Conservation (phyloP, 2,329 filamentous ascomycete species). For the Penicillium nordicum region DNA sequence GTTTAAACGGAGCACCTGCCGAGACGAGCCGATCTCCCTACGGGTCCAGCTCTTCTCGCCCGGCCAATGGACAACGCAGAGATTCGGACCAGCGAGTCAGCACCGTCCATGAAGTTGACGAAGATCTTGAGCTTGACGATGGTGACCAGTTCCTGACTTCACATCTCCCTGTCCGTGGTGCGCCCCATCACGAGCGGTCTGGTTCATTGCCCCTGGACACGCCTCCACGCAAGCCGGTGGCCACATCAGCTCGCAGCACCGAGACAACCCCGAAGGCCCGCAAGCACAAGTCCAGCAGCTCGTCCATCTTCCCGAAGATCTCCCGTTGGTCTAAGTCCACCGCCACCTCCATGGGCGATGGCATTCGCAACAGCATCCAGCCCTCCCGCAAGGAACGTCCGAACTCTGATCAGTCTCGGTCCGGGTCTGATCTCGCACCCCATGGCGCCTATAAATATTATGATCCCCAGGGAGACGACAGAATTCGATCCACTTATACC, state of each 20-base stretch:
- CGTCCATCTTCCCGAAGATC: conserved; percentile 83
- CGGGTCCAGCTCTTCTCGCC: conserved; percentile 56
- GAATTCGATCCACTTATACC: conserved; percentile 44
- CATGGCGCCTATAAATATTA: conserved; percentile 57
- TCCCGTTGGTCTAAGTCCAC: conserved; percentile 98
- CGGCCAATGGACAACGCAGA: conserved; percentile 46
- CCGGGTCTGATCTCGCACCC: conserved; percentile 67
- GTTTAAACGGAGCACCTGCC: conserved; percentile 70
- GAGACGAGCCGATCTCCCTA: conserved; percentile 67
- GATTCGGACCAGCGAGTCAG: conserved; percentile 77
- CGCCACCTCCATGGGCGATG: conserved; percentile 77
- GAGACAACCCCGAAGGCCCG: conserved; percentile 76
- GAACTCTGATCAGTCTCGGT: conserved; percentile 66
- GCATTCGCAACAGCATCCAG: conserved; percentile 63
- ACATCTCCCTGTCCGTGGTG: conserved; percentile 58
- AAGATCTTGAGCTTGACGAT: conserved; percentile 56
- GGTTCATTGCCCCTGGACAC: conserved; percentile 46
- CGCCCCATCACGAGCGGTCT: conserved; percentile 37
- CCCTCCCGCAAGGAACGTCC: conserved; percentile 58
- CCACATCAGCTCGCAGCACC: conserved; percentile 57
- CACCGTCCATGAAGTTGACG: conserved; percentile 80
- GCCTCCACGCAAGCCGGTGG: conserved; percentile 43
- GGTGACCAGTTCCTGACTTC: conserved; percentile 51
- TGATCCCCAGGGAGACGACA: conserved; percentile 46
- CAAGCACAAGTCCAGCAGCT: conserved; percentile 84